Percentiles rank a stretch among this genome's conserved stretches.
Conservation (phyloP, 345 rosid genomes). For the Dipteronia dyeriana region DNA sequence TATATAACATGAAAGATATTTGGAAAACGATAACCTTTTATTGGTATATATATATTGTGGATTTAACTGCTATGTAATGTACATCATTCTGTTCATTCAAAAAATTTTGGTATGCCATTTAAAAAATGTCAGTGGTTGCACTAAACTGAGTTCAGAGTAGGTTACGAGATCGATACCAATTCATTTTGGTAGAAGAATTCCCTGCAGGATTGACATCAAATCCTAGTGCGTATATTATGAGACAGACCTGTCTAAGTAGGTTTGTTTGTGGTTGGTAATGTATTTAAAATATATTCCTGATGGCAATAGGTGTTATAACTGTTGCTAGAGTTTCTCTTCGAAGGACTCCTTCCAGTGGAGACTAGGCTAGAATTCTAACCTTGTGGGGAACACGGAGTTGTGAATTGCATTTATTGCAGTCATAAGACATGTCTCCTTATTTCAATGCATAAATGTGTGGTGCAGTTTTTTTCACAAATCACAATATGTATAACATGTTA, state of each 20-base stretch:
- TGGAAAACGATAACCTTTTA: background rate
- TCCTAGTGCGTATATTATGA: background rate
- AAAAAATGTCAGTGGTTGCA: background rate
- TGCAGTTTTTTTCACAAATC: background rate
- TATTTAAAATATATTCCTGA: background rate
- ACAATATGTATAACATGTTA: background rate
- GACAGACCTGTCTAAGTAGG: background rate
- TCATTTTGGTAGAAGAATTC: background rate
- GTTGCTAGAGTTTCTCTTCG: background rate
- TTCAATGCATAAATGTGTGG: background rate
- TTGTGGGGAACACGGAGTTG: background rate
- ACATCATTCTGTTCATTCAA: background rate
- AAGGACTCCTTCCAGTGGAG: too few relatives aligned
- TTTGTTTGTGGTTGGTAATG: background rate
- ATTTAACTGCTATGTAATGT: background rate
- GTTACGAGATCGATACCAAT: background rate
- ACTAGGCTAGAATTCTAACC: too few relatives aligned
- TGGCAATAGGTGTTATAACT: background rate
- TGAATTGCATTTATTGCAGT: constrained; percentile 4
- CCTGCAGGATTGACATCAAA: background rate
- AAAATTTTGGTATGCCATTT: background rate
- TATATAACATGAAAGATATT: background rate
- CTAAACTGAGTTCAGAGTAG: background rate
- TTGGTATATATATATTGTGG: background rate
- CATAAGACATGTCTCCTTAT: background rate